Evolutionary conservation across 257 asterid species (phyloP), one percentile per base, ranked within the genome.

Genomic region (Jasminum sambac): DNA sequence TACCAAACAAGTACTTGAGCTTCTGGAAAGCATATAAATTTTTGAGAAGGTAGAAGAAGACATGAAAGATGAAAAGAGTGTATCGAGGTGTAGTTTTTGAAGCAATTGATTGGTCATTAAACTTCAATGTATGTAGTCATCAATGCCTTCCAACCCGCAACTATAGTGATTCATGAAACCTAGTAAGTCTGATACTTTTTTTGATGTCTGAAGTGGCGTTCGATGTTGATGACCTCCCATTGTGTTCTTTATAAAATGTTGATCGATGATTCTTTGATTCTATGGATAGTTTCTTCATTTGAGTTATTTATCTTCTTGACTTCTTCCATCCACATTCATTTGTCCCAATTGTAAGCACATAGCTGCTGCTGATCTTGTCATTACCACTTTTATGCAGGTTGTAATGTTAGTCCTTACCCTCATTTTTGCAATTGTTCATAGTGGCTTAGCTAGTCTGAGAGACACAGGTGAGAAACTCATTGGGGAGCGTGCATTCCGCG

Each of bases 361-460:
- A 24, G 39, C 58, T 55, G 72, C 50, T 70, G 30, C 60, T 71
- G 42, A 61, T 42, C 63, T 59, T 34, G 46, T 30, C 41, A 41
- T 30, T 8, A 6, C 30, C 48, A 5, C 75, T 66, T 78, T 65
- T 70, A n/a, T 79, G 83, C 88, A 91, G 99, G 90, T 88, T 68
- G 87, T 81, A 44, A 89, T 89, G 95, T 75, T 95, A 37, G 76
- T 79, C 70, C 92, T 95, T 67, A 88, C 77, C 67, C 77, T 91
- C 72, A 85, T 91, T 55, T 95, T 95, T 73, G 98, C 95, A 26
- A 17, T 91, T 76, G 97, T 77, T 73, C 99, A 95, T 73, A 95
- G 99, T 76, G 99, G 99, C 71, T 88, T 95, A 78, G 98, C 99
- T 68, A 95, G 96, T 84, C 84, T 91, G 44, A 89, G 99, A 82